phyloP scores from a whole-genome alignment of 306 rosid genomes.

The Quercus gilva region DNA sequence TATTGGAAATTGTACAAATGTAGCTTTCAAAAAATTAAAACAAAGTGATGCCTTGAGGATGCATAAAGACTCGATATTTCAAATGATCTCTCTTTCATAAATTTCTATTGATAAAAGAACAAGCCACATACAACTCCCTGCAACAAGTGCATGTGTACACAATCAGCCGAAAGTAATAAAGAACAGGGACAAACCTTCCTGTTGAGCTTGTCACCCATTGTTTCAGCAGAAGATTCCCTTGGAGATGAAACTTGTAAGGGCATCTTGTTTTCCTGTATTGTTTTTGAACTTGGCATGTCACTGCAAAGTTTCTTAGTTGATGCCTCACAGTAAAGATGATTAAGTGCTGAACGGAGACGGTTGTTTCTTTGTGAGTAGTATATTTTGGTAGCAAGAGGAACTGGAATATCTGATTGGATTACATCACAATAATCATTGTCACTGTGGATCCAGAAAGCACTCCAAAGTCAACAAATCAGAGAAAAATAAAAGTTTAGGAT shows the following conservation, averaged over 20 bases:
- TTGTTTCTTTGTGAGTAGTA: constrained; percentile 81
- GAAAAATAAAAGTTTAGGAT: constrained; percentile 16
- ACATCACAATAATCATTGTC: constrained; percentile 13
- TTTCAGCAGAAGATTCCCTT: constrained; percentile 35
- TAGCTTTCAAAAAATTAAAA: not conserved
- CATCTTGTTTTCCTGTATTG: constrained; percentile 28
- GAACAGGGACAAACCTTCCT: constrained; percentile 44
- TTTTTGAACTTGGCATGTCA: constrained; percentile 33
- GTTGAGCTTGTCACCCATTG: constrained; percentile 22
- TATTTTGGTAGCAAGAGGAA: constrained; percentile 88
- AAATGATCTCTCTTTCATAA: constrained; percentile 12
- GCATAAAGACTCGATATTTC: not conserved
- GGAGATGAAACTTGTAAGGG: constrained; percentile 34
- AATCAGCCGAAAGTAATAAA: constrained; percentile 1
- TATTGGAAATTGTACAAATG: not conserved
- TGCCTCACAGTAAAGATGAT: constrained; percentile 58
- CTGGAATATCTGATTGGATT: constrained; percentile 60
- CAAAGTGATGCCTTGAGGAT: not conserved
- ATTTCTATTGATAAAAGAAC: constrained; percentile 2
- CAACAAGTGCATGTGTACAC: not conserved
- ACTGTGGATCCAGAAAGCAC: constrained; percentile 8
- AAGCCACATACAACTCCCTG: not conserved
- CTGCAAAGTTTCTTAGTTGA: constrained; percentile 44
- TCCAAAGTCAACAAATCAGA: constrained; percentile 12
- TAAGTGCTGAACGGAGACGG: constrained; percentile 67